Percentiles rank a stretch among this genome's conserved stretches.
Evolutionary conservation across 305 asterid genomes (phyloP).

Genomic region (Fraxinus xanthoxyloides): DNA sequence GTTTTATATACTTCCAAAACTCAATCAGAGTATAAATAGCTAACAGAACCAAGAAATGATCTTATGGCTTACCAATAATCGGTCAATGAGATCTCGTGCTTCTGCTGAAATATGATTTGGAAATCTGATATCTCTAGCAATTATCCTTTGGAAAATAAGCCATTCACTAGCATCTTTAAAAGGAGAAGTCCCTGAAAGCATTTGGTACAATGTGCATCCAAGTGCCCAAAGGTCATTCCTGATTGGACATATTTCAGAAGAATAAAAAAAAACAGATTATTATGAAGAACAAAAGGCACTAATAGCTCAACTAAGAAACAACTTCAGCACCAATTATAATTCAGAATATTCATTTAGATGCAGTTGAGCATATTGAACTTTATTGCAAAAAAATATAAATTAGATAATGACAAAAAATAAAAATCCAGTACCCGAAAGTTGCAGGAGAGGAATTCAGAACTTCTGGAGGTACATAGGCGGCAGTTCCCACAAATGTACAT

Average conservation of each 20-base stretch:
- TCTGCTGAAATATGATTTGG: constrained; percentile 79
- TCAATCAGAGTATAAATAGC: not conserved
- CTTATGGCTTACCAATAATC: constrained; percentile 65
- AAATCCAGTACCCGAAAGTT: constrained; percentile 45
- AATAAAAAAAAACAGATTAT: not conserved
- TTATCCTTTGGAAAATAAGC: constrained; percentile 95
- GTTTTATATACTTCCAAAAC: not conserved
- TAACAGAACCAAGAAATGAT: not conserved
- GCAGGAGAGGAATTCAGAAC: constrained; percentile 98
- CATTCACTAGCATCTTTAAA: constrained; percentile 98
- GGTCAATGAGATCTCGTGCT: constrained; percentile 89
- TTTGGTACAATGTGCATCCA: constrained; percentile 97
- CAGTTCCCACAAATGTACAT: constrained; percentile 98
- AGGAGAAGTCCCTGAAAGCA: constrained; percentile 98
- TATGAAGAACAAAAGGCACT: not conserved
- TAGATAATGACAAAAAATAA: not conserved
- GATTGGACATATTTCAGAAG: constrained; percentile 21
- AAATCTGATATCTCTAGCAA: constrained; percentile 93
- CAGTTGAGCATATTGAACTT: not conserved
- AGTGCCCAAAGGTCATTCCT: constrained; percentile 99
- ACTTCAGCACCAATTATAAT: not conserved
- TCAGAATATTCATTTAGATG: not conserved
- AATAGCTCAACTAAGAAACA: not conserved
- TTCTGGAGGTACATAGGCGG: constrained; percentile 99
- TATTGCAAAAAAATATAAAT: not conserved